Evolutionary conservation across 129 eudicot species (phyloP).

Genomic region (Saposhnikovia divaricata): DNA sequence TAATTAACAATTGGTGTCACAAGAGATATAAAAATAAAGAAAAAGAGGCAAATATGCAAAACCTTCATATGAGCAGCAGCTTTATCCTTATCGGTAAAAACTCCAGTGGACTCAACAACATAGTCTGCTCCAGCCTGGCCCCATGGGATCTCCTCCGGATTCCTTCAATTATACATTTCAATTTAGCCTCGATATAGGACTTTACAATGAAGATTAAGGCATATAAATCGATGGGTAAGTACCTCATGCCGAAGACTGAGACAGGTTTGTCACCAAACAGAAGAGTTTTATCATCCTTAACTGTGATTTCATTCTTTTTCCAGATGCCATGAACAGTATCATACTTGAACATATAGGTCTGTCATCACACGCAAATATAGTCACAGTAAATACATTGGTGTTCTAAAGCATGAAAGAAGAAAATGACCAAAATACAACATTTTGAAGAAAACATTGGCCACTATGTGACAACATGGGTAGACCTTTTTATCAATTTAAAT

Average conservation of each 20-base stretch:
- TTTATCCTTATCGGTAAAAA: constrained; percentile 33
- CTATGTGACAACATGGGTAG: no score
- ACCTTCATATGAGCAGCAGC: constrained; percentile 34
- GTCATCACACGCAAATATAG: neutral
- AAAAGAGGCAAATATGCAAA: neutral
- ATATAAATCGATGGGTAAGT: neutral
- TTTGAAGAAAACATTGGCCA: no score
- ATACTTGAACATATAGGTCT: constrained; percentile 88
- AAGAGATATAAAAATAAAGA: neutral
- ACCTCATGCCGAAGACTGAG: constrained; percentile 55
- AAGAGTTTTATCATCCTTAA: constrained; percentile 66
- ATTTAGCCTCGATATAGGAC: neutral
- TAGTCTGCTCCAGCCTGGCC: constrained; percentile 26
- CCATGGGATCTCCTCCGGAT: constrained; percentile 33
- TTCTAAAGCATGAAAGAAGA: neutral
- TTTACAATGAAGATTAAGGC: neutral
- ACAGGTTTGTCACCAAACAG: constrained; percentile 65
- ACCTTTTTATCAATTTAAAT: no score
- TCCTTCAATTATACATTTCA: neutral
- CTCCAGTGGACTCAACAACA: constrained; percentile 34
- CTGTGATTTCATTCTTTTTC: constrained; percentile 48
- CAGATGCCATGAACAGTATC: constrained; percentile 77
- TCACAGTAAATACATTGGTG: neutral
- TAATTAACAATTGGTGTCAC: neutral
- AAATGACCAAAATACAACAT: neutral